Evolutionary conservation across 2,329 filamentous ascomycete species (phyloP).

Genomic region (Fusarium napiforme): DNA sequence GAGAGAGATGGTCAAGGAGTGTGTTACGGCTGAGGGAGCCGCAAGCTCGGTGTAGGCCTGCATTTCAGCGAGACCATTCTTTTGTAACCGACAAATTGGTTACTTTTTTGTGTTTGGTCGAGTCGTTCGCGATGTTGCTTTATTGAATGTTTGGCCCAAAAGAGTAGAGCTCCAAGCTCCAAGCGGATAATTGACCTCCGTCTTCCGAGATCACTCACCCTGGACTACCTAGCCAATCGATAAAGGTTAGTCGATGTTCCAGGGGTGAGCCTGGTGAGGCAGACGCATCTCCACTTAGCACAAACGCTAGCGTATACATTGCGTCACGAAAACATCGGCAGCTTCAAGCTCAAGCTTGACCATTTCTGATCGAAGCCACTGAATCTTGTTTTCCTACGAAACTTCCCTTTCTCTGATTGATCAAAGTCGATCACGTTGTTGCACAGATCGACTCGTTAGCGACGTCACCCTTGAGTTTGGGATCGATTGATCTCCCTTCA

Average conservation of each 20-base stretch:
- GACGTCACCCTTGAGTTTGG: slow-evolving; percentile 25
- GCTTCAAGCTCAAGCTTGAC: slow-evolving; percentile 32
- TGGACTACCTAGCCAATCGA: background rate
- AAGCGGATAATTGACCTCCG: slow-evolving; percentile 24
- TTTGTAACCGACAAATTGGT: slow-evolving; percentile 35
- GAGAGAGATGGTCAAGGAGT: slow-evolving; percentile 84
- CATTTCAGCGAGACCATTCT: slow-evolving; percentile 67
- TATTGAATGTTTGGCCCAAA: slow-evolving; percentile 35
- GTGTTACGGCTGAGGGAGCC: slow-evolving; percentile 92
- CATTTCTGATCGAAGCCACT: slow-evolving; percentile 7
- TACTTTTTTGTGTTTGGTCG: slow-evolving; percentile 10
- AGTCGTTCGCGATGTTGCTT: slow-evolving; percentile 24
- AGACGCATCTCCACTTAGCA: slow-evolving; percentile 19
- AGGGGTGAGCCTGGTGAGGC: slow-evolving; percentile 5
- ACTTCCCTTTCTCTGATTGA: slow-evolving; percentile 25
- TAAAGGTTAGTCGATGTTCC: background rate
- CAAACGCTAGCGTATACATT: slow-evolving; percentile 36
- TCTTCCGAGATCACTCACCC: background rate
- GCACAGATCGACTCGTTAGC: slow-evolving; percentile 11
- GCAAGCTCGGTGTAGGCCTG: slow-evolving; percentile 98
- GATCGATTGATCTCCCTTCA: slow-evolving; percentile 17
- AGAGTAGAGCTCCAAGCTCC: slow-evolving; percentile 34
- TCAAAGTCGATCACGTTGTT: slow-evolving; percentile 4
- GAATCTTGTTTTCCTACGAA: slow-evolving; percentile 30
- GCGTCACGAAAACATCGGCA: slow-evolving; percentile 39